Evolutionary conservation across 1,139 yeast genomes (phyloP).

Genomic region (Yamadazyma atlantica): DNA sequence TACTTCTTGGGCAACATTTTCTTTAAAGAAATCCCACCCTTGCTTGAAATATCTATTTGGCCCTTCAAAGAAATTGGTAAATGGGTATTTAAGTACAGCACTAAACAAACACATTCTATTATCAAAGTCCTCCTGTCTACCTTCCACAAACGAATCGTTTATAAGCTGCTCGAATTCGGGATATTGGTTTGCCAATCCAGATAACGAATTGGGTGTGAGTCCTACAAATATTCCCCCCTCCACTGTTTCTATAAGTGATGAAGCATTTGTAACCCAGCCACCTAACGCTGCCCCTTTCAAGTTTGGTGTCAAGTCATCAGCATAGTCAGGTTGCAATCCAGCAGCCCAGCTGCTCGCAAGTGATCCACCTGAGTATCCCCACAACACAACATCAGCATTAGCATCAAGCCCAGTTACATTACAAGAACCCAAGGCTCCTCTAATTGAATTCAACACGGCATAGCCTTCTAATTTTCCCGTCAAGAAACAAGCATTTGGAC

Average conservation of each 20-base stretch:
- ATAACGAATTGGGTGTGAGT: slow-evolving; percentile 25
- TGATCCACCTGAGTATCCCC: slow-evolving; percentile 46
- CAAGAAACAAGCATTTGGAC: slow-evolving; percentile 29
- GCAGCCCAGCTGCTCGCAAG: slow-evolving; percentile 42
- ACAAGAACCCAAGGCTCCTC: slow-evolving; percentile 26
- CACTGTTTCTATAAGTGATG: slow-evolving; percentile 22
- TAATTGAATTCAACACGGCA: slow-evolving; percentile 29
- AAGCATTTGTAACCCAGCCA: slow-evolving; percentile 29
- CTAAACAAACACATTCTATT: too few relatives aligned
- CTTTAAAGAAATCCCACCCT: slow-evolving; percentile 17
- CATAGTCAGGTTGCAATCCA: slow-evolving; percentile 32
- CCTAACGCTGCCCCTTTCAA: slow-evolving; percentile 33
- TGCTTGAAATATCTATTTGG: slow-evolving; percentile 11
- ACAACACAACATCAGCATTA: slow-evolving; percentile 27
- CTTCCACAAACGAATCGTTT: background rate
- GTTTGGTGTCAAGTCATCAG: slow-evolving; percentile 27
- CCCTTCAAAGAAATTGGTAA: slow-evolving; percentile 19
- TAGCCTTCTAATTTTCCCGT: slow-evolving; percentile 33
- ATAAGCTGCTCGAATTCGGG: slow-evolving; percentile 16
- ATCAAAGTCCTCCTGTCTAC: slow-evolving; percentile 10
- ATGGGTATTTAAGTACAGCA: slow-evolving; percentile 12
- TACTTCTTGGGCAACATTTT: slow-evolving; percentile 10
- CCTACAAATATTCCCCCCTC: slow-evolving; percentile 30
- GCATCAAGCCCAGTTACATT: slow-evolving; percentile 27
- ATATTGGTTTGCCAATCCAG: slow-evolving; percentile 29